Percentiles rank a stretch among this genome's conserved stretches.
These are phyloP conservation scores for Dovyalis caffra DNA, from an alignment of 345 rosid genomes.

Conservation along the genomic window DNA sequence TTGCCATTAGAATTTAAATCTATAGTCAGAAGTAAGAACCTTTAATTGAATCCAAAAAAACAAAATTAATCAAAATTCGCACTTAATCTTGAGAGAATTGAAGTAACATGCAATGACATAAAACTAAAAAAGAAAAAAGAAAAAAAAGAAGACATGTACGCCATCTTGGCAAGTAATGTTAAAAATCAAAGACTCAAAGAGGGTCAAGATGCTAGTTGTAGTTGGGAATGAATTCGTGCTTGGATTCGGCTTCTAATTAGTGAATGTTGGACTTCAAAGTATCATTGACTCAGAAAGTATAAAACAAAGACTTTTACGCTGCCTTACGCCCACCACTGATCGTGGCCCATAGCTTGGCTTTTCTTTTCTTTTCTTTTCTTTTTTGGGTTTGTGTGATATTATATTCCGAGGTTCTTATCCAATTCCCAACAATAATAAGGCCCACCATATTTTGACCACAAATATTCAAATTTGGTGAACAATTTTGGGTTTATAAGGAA, in stretches of 20 bases:
- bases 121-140: too few species aligned
- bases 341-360: too few species aligned
- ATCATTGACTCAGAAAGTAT: not conserved
- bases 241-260: not conserved
- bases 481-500: not conserved
- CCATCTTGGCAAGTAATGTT: not conserved
- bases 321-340: too few species aligned
- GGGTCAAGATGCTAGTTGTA: too few species aligned
- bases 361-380: too few species aligned
- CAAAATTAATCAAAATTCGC: too few species aligned
- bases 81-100: too few species aligned
- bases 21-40: too few species aligned
- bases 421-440: not conserved
- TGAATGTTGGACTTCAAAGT: not conserved
- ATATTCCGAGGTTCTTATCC: not conserved
- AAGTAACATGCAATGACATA: too few species aligned
- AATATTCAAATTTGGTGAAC: too few species aligned
- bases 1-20: too few species aligned
- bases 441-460: not conserved
- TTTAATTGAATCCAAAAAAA: too few species aligned
- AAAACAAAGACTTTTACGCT: not conserved
- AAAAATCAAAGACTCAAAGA: not conserved
- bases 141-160: fast-evolving
- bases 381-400: not conserved
- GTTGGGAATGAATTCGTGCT: not conserved